Conservation (phyloP, 1,139 yeast species). For the Scheffersomyces insectosa region DNA sequence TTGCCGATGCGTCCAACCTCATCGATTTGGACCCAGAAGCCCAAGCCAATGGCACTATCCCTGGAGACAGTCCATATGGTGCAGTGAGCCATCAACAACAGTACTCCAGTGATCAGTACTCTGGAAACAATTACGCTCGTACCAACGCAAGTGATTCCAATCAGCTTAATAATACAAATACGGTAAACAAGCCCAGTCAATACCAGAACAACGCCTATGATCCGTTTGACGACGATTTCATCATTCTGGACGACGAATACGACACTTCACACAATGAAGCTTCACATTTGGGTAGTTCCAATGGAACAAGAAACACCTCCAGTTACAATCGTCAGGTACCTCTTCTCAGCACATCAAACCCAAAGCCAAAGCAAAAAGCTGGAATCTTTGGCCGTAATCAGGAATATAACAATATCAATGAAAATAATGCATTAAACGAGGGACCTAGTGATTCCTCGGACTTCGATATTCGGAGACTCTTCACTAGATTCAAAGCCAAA, state of each 20-base stretch:
- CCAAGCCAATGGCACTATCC: neutral
- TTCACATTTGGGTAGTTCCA: slow-evolving; percentile 1
- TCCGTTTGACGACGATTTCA: slow-evolving; percentile 40
- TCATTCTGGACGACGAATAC: slow-evolving; percentile 38
- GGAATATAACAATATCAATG: slow-evolving; percentile 15
- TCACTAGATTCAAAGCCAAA: slow-evolving; percentile 43
- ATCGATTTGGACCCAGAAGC: slow-evolving; percentile 31
- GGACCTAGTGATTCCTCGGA: slow-evolving; percentile 24
- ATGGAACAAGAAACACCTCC: slow-evolving; percentile 3
- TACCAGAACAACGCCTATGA: slow-evolving; percentile 11
- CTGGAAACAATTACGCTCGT: neutral
- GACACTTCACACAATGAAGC: slow-evolving; percentile 5
- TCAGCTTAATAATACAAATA: neutral
- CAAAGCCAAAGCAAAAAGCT: slow-evolving; percentile 11
- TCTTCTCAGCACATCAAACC: slow-evolving; percentile 21
- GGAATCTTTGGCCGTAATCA: slow-evolving; percentile 16
- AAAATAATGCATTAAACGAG: slow-evolving; percentile 5
- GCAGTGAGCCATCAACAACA: slow-evolving; percentile 11
- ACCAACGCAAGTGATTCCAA: too few species aligned
- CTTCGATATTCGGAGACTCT: slow-evolving; percentile 62
- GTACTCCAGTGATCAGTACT: slow-evolving; percentile 8
- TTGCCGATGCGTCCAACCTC: slow-evolving; percentile 21
- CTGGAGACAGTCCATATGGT: slow-evolving; percentile 13
- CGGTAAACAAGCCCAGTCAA: slow-evolving; percentile 4
- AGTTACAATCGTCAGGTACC: slow-evolving; percentile 23